Percentiles rank a stretch among this genome's conserved stretches.
These are phyloP conservation scores for Globisporangium cystogenes DNA, from an alignment of 352 stramenopile species.

Conservation along the genomic window DNA sequence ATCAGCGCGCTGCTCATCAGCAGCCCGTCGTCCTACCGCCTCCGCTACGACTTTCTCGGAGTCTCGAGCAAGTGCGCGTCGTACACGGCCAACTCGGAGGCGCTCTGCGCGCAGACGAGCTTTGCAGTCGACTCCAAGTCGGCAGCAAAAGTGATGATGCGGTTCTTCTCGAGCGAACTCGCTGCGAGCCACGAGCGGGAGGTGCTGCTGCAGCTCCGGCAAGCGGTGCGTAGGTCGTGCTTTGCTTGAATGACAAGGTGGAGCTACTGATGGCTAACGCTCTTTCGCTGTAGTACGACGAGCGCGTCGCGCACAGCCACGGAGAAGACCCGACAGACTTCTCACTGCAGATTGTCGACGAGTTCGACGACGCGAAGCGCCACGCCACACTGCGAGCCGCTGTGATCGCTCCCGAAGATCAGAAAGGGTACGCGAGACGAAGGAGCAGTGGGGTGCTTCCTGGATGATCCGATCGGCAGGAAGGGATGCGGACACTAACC, in stretches of 20 bases:
- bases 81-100: conserved; percentile 29
- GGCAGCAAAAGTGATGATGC: conserved; percentile 46
- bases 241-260: not conserved
- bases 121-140: conserved; percentile 51
- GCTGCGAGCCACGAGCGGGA: conserved; percentile 34
- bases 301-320: not conserved
- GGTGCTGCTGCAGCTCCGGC: conserved; percentile 31
- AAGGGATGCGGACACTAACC: conserved; percentile 12
- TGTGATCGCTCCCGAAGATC: conserved; percentile 34
- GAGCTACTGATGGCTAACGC: not conserved
- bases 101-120: conserved; percentile 39
- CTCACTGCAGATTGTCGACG: conserved; percentile 24
- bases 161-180: conserved; percentile 40
- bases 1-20: conserved; percentile 46
- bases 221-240: conserved; percentile 18
- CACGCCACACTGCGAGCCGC: conserved; percentile 30
- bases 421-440: conserved; percentile 31
- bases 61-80: conserved; percentile 23
- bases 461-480: not conserved
- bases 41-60: conserved; percentile 60
- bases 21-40: conserved; percentile 52
- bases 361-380: conserved; percentile 56
- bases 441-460: not conserved
- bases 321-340: conserved; percentile 13
- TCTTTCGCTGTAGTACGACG: not conserved